Conservation (phyloP, 2,329 filamentous ascomycete species). For the Nemania diffusa region DNA sequence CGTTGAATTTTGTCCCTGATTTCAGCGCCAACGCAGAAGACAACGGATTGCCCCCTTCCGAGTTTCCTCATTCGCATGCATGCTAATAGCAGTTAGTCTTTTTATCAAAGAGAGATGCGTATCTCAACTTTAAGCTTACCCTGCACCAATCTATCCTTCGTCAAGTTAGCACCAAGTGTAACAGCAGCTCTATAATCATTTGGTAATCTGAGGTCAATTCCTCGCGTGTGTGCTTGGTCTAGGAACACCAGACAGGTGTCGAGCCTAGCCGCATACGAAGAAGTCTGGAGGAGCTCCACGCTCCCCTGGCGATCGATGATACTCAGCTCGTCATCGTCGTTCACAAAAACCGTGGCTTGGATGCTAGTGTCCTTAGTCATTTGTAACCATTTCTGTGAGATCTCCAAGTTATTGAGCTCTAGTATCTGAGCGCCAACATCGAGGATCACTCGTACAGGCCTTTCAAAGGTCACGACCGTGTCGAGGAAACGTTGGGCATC, state of each 20-base stretch:
- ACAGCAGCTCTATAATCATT: slow-evolving; percentile 69
- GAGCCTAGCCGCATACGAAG: slow-evolving; percentile 66
- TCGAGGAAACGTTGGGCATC: slow-evolving; percentile 58
- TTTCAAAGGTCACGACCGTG: slow-evolving; percentile 53
- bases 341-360: slow-evolving; percentile 65
- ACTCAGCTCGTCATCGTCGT: slow-evolving; percentile 63
- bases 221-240: slow-evolving; percentile 76
- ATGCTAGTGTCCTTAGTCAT: slow-evolving; percentile 26
- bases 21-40: slow-evolving; percentile 69
- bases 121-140: slow-evolving; percentile 54
- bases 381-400: slow-evolving; percentile 65
- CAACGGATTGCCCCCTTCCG: slow-evolving; percentile 71
- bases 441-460: slow-evolving; percentile 67
- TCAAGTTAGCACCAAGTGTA: slow-evolving; percentile 71
- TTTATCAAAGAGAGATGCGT: background rate
- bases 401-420: slow-evolving; percentile 66
- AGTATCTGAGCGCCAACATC: slow-evolving; percentile 78
- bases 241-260: slow-evolving; percentile 73
- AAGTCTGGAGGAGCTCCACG: slow-evolving; percentile 63
- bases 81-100: slow-evolving; percentile 52
- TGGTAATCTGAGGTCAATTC: slow-evolving; percentile 74
- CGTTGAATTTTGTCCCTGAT: slow-evolving; percentile 64
- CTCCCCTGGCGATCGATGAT: slow-evolving; percentile 62
- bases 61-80: slow-evolving; percentile 79
- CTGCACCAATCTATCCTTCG: slow-evolving; percentile 76